A percentile compares a stretch with the other conserved stretches of the same genome.
These are phyloP conservation scores for Datura wrightii DNA, from an alignment of 257 asterid genomes.

Conservation along the genomic window DNA sequence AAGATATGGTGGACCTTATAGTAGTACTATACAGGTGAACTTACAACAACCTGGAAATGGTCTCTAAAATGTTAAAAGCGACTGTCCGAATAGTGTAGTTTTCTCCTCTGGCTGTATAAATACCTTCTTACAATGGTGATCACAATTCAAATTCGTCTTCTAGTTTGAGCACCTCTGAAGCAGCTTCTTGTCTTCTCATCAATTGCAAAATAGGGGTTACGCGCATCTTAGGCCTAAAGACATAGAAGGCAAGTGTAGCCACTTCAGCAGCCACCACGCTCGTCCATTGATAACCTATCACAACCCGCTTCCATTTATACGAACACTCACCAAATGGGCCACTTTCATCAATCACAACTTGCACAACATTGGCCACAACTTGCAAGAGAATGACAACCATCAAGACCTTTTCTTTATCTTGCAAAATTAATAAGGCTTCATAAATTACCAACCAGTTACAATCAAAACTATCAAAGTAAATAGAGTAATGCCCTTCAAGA, in stretches of 20 bases:
- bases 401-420: slow-evolving; percentile 25
- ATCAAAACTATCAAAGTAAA: slow-evolving; percentile 27
- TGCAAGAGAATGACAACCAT: slow-evolving; percentile 27
- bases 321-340: slow-evolving; percentile 20
- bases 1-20: not conserved
- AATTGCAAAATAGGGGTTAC: slow-evolving; percentile 81
- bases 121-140: slow-evolving; percentile 28
- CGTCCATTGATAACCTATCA: not conserved
- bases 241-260: slow-evolving; percentile 79
- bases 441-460: slow-evolving; percentile 30
- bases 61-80: not conserved
- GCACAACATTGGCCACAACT: slow-evolving; percentile 28
- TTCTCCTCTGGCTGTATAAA: not conserved
- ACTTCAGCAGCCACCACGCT: slow-evolving; percentile 70
- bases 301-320: slow-evolving; percentile 25
- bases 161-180: slow-evolving; percentile 79
- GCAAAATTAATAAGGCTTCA: slow-evolving; percentile 26
- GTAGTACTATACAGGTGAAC: not conserved
- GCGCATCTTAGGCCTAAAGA: slow-evolving; percentile 75
- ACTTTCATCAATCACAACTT: slow-evolving; percentile 28
- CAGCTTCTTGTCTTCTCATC: slow-evolving; percentile 96
- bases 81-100: not conserved
- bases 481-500: slow-evolving; percentile 17
- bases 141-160: slow-evolving; percentile 86
- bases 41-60: not conserved